Evolutionary conservation across 306 rosid genomes (phyloP).

Genomic region (Citrullus amarus): DNA sequence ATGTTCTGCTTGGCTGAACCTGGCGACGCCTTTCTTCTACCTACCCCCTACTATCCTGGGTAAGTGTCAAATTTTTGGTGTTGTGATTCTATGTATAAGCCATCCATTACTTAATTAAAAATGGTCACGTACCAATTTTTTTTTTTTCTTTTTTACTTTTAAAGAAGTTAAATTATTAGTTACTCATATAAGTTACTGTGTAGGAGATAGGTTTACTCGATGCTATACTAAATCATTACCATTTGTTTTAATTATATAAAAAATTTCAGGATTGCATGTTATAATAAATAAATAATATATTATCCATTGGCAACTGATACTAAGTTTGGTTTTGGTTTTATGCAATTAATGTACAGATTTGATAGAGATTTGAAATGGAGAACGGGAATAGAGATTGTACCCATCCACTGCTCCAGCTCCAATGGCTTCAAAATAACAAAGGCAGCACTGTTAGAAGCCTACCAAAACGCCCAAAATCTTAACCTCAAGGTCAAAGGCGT

Average conservation of each 20-base stretch:
- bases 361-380: conserved; percentile 14
- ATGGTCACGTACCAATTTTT: too few relatives aligned
- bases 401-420: conserved; percentile 7
- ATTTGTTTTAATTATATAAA: too few relatives aligned
- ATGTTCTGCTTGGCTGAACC: conserved; percentile 11
- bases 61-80: neutral
- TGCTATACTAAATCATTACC: too few relatives aligned
- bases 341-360: neutral
- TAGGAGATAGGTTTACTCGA: too few relatives aligned
- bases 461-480: neutral
- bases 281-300: neutral
- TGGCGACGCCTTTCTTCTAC: conserved; percentile 9
- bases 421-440: conserved; percentile 9
- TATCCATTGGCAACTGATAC: neutral
- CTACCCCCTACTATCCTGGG: conserved; percentile 12
- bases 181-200: too few relatives aligned
- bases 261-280: too few relatives aligned
- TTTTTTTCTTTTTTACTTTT: too few relatives aligned
- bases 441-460: neutral
- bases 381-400: conserved; percentile 1
- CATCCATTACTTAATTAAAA: too few relatives aligned
- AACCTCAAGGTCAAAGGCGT: conserved; percentile 2
- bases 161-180: too few relatives aligned
- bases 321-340: neutral
- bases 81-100: too few relatives aligned